phyloP scores from a whole-genome alignment of 1,284 basidiomycete species.

The Trametes pubescens region DNA sequence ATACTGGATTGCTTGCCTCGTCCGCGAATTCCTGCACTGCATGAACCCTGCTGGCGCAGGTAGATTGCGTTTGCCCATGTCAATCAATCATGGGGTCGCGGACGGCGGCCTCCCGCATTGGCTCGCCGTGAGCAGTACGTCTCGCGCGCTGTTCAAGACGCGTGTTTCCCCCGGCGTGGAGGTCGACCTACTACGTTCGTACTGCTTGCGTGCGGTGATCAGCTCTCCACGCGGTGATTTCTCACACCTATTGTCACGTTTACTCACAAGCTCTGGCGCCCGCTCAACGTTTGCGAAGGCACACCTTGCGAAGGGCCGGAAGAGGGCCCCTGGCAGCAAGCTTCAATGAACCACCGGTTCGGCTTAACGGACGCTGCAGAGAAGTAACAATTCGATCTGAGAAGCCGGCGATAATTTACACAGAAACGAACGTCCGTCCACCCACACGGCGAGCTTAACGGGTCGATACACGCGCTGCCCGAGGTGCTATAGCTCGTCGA shows the following conservation, averaged over 20 bases:
- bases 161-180: background rate
- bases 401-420: conserved; percentile 25
- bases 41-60: no score
- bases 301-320: background rate
- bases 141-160: no score
- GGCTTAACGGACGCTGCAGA: background rate
- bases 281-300: background rate
- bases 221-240: background rate
- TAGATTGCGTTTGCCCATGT: no score
- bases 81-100: no score
- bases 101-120: no score
- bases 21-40: no score
- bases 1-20: background rate
- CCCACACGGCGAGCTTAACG: conserved; percentile 26
- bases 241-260: background rate
- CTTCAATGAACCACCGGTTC: background rate
- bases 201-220: background rate
- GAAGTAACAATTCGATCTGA: conserved; percentile 3
- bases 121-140: no score
- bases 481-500: conserved; percentile 26
- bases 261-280: background rate
- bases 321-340: background rate
- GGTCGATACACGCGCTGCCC: background rate
- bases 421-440: conserved; percentile 7
- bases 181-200: background rate